Evolutionary conservation across 208 protist genomes (phyloP).

Genomic region (Crithidia expoeki): DNA sequence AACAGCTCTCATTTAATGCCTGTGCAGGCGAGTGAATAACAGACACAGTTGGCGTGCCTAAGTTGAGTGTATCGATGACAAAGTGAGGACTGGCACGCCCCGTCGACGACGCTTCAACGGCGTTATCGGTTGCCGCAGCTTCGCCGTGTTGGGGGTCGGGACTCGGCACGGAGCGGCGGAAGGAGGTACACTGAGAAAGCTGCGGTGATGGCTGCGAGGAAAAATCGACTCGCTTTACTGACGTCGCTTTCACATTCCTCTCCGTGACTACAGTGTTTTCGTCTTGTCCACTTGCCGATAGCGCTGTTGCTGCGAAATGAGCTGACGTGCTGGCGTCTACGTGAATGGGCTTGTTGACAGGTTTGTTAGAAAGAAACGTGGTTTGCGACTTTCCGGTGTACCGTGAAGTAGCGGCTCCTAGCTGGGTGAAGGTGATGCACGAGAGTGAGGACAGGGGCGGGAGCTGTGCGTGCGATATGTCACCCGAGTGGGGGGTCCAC

Average conservation of each 20-base stretch:
- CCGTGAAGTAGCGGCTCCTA: no score
- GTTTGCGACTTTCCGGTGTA: neutral
- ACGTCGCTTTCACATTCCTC: neutral
- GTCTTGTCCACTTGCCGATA: neutral
- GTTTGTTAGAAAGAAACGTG: neutral
- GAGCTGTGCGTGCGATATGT: conserved; percentile 9
- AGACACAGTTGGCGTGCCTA: conserved; percentile 32
- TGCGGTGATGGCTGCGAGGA: neutral
- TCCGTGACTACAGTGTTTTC: neutral
- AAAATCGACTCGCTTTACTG: no score
- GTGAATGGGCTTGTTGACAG: neutral
- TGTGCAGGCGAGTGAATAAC: conserved; percentile 24
- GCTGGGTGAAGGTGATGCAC: neutral
- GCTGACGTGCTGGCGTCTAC: neutral
- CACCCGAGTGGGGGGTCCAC: conserved; percentile 23
- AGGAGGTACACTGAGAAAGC: neutral
- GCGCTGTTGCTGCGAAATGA: neutral
- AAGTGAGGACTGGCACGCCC: neutral
- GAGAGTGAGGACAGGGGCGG: neutral
- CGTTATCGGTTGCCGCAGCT: neutral
- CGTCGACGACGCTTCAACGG: neutral
- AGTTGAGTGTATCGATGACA: conserved; percentile 21
- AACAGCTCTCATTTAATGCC: conserved; percentile 27
- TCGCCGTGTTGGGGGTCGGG: neutral
- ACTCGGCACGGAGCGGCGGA: neutral